Conservation (phyloP, 169 alveolate genomes). For the Eimeria praecox region DNA sequence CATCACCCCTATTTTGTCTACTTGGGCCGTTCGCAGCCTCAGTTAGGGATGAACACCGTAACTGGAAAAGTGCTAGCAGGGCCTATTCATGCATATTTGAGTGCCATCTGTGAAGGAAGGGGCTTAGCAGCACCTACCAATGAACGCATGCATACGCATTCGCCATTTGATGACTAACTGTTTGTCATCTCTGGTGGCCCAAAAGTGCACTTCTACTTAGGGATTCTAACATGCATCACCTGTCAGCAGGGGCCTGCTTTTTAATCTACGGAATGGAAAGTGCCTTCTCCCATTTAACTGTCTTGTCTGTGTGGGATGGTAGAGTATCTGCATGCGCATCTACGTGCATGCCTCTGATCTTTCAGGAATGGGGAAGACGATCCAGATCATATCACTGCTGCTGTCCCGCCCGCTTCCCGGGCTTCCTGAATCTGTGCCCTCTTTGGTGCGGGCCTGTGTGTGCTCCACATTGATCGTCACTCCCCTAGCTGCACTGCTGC, state of each 20-base stretch:
- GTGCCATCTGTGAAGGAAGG: not conserved
- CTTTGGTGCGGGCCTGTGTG: slow-evolving; percentile 70
- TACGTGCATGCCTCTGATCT: not conserved
- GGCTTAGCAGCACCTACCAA: not conserved
- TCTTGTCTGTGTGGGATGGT: not conserved
- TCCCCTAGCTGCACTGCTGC: slow-evolving; percentile 90
- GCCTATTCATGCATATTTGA: not conserved
- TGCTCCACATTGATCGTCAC: slow-evolving; percentile 89
- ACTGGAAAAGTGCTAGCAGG: not conserved
- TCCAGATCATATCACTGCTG: slow-evolving; percentile 86
- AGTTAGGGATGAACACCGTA: not conserved
- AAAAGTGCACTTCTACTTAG: not conserved
- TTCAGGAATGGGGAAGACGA: slow-evolving; percentile 89
- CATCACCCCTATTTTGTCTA: not conserved
- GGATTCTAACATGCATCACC: not conserved
- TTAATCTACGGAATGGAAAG: not conserved
- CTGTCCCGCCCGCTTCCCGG: slow-evolving; percentile 83
- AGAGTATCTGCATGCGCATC: not conserved
- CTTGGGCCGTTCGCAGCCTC: not conserved
- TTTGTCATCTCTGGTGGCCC: not conserved
- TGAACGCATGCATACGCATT: not conserved
- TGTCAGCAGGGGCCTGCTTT: not conserved
- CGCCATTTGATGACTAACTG: not conserved
- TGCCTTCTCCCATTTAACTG: not conserved
- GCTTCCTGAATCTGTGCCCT: slow-evolving; percentile 66